Evolutionary conservation across 2,329 filamentous ascomycete species (phyloP), one percentile per base, ranked within the genome.

Genomic region (Talaromyces marneffei): DNA sequence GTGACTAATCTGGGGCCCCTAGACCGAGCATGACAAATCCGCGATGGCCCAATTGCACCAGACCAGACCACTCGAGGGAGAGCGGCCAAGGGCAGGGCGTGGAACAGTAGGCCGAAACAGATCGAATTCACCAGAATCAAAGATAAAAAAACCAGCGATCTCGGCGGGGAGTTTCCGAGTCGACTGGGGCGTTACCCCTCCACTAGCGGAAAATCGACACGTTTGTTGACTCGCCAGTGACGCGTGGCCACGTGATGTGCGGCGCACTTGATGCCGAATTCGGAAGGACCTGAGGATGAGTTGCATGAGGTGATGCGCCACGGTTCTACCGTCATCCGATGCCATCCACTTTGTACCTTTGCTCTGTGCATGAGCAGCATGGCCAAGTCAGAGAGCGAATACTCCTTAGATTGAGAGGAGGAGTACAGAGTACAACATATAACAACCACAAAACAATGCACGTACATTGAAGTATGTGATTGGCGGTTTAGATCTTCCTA

Each of bases 401-500:
- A n/a, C n/a, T n/a, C n/a, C n/a, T n/a, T n/a, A n/a, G n/a, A n/a
- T n/a, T n/a, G n/a, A n/a, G n/a, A n/a, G n/a, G n/a, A n/a, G n/a
- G n/a, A n/a, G n/a, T n/a, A n/a, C n/a, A n/a, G n/a, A n/a, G n/a
- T n/a, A n/a, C n/a, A n/a, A n/a, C n/a, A n/a, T n/a, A n/a, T n/a
- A n/a, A n/a, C n/a, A n/a, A n/a, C n/a, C n/a, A n/a, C n/a, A n/a
- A n/a, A n/a, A n/a, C n/a, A n/a, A n/a, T n/a, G n/a, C n/a, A n/a
- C 20, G 39, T 20, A 20, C n/a, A n/a, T n/a, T 42, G 39, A 42
- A 42, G 10, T 35, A 27, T 25, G 12, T 57, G n/a, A 50, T 61
- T 61, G 59, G 59, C 59, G 40, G 35, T 39, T 4, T 61, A 61
- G 59, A 56, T 57, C 50, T 61, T 61, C 59, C 58, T 37, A 61